Evolutionary conservation across 306 rosid genomes (phyloP).

Genomic region (Hippophae gyantsensis): DNA sequence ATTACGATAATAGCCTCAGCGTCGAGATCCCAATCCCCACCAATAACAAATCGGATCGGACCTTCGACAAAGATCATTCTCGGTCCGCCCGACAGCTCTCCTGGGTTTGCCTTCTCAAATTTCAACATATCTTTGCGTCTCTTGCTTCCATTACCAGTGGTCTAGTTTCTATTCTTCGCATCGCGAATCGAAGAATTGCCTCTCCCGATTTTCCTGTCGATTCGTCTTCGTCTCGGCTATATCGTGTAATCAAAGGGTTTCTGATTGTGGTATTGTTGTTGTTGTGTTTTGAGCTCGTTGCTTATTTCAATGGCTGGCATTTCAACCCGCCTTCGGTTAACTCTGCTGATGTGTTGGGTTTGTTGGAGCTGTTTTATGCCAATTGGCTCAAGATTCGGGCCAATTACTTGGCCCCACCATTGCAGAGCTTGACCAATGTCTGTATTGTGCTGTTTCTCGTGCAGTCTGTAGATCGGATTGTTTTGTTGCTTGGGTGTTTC

Average conservation of each 20-base stretch:
- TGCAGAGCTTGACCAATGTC: conserved; percentile 69
- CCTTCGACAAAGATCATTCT: conserved; percentile 53
- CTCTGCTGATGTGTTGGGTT: conserved; percentile 55
- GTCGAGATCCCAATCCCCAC: conserved; percentile 34
- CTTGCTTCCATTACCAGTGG: conserved; percentile 40
- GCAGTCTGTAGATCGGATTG: conserved; percentile 76
- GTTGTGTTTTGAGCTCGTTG: conserved; percentile 62
- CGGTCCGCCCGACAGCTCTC: conserved; percentile 79
- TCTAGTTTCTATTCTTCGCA: conserved; percentile 36
- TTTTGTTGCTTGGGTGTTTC: conserved; percentile 75
- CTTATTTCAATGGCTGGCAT: conserved; percentile 95
- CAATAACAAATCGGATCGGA: conserved; percentile 20
- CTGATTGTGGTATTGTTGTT: conserved; percentile 44
- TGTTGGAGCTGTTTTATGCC: conserved; percentile 48
- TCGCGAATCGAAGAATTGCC: conserved; percentile 59
- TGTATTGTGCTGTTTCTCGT: conserved; percentile 72
- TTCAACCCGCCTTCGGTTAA: conserved; percentile 61
- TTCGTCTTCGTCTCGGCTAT: conserved; percentile 63
- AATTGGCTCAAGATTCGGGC: conserved; percentile 64
- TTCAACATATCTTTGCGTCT: conserved; percentile 60
- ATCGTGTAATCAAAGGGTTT: conserved; percentile 58
- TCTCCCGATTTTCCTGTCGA: conserved; percentile 40
- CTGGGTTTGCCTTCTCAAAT: conserved; percentile 52
- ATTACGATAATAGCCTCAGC: conserved; percentile 8
- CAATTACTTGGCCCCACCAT: conserved; percentile 68